Percentiles rank a stretch among this genome's conserved stretches.
Conservation (phyloP, 2,329 filamentous ascomycete species). For the Chaetothyriales sp. region DNA sequence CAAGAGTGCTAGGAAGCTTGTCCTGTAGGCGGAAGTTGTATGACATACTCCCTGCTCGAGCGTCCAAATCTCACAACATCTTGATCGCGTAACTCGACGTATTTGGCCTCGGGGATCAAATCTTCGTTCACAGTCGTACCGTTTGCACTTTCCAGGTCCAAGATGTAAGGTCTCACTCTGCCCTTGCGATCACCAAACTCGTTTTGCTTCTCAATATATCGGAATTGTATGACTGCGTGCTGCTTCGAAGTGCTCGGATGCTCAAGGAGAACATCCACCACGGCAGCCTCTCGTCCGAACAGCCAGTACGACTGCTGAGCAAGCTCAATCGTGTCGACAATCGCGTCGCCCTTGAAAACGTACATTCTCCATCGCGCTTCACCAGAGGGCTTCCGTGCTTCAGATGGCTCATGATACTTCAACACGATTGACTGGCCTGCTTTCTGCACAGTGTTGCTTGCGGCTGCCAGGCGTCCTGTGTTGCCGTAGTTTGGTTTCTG, state of each 20-base stretch:
- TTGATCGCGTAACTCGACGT: slow-evolving; percentile 73
- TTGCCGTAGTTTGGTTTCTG: slow-evolving; percentile 77
- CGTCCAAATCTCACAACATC: slow-evolving; percentile 81
- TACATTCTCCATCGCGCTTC: slow-evolving; percentile 79
- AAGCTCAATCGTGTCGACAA: slow-evolving; percentile 71
- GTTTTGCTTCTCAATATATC: slow-evolving; percentile 67
- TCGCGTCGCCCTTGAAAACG: slow-evolving; percentile 71
- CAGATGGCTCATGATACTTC: slow-evolving; percentile 91
- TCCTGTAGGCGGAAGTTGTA: slow-evolving; percentile 54
- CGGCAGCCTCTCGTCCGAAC: slow-evolving; percentile 62
- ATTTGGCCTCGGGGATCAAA: slow-evolving; percentile 59
- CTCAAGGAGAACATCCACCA: slow-evolving; percentile 73
- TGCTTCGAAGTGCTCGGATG: slow-evolving; percentile 92
- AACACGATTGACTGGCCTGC: slow-evolving; percentile 54
- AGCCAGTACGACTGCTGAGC: slow-evolving; percentile 75
- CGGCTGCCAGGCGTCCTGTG: slow-evolving; percentile 72
- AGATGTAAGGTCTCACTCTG: slow-evolving; percentile 71
- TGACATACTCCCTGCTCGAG: slow-evolving; percentile 85
- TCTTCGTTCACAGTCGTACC: slow-evolving; percentile 74
- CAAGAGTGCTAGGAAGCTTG: not conserved
- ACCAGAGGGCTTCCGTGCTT: slow-evolving; percentile 73
- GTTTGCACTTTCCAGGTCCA: slow-evolving; percentile 88
- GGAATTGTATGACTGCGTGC: slow-evolving; percentile 89
- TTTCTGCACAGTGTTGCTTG: slow-evolving; percentile 67
- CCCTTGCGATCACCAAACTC: slow-evolving; percentile 76